phyloP scores from a whole-genome alignment of 306 rosid genomes.

The Lagenaria siceraria region DNA sequence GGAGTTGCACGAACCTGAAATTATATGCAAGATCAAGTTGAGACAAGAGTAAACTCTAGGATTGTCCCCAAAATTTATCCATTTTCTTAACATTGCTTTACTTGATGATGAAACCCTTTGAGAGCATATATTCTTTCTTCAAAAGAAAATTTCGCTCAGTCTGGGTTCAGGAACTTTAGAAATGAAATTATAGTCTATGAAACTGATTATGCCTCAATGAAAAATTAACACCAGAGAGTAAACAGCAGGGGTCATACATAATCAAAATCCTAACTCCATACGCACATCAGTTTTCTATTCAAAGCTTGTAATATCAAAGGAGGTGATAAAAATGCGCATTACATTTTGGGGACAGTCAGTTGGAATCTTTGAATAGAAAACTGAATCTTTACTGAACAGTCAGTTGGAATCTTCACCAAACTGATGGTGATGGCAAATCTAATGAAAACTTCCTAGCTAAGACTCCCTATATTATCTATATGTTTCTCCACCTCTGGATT shows the following conservation, averaged over 20 bases:
- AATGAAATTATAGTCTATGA: not conserved
- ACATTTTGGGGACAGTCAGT: not conserved
- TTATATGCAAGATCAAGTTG: not conserved
- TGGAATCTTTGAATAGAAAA: no score
- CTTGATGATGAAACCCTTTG: not conserved
- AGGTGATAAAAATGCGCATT: not conserved
- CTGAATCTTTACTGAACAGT: not conserved
- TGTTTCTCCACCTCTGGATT: not conserved
- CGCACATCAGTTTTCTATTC: not conserved
- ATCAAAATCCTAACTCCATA: not conserved
- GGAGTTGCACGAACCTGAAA: slow-evolving; percentile 87
- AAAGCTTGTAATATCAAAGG: not conserved
- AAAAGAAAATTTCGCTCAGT: not conserved
- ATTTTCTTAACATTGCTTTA: not conserved
- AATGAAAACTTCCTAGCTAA: not conserved
- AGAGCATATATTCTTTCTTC: not conserved
- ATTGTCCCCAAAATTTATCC: not conserved
- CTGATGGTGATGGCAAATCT: not conserved
- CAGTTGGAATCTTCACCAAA: not conserved
- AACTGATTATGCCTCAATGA: not conserved
- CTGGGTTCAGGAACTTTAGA: not conserved
- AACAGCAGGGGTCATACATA: not conserved
- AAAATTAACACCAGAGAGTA: not conserved
- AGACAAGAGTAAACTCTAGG: not conserved
- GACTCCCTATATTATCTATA: not conserved